These are phyloP conservation scores for Cytospora paraplurivora DNA, from an alignment of 2,329 filamentous ascomycete species.

Conservation along the genomic window DNA sequence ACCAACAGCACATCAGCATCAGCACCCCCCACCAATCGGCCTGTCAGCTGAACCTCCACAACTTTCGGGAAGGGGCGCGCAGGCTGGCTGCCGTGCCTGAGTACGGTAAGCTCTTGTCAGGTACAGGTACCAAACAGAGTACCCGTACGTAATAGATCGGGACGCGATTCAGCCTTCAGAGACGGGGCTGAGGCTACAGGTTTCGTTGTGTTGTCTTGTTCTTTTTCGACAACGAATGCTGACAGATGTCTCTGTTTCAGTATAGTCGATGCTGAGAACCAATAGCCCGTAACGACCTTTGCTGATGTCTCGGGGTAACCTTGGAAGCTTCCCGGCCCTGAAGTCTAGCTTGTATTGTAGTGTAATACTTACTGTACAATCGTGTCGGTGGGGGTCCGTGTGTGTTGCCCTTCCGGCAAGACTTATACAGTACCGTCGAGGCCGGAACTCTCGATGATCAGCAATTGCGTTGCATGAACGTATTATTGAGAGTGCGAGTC, in stretches of 20 bases:
- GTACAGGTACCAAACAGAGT: neutral
- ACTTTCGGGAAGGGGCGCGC: neutral
- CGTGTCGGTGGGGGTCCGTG: neutral
- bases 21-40: neutral
- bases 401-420: neutral
- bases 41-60: neutral
- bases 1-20: neutral
- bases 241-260: neutral
- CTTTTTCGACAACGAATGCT: too few relatives aligned
- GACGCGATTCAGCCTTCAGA: too few relatives aligned
- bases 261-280: neutral
- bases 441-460: neutral
- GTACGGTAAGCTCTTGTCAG: neutral
- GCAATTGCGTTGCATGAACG: neutral
- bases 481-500: neutral
- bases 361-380: neutral
- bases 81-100: neutral
- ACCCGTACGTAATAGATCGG: too few relatives aligned
- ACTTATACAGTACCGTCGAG: neutral
- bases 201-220: neutral
- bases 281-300: neutral
- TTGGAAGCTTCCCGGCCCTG: neutral
- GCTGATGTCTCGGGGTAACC: neutral
- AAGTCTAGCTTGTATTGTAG: neutral
- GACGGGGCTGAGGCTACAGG: too few relatives aligned